phyloP scores from a whole-genome alignment of 257 asterid genomes.

The Primulina huaijiensis region DNA sequence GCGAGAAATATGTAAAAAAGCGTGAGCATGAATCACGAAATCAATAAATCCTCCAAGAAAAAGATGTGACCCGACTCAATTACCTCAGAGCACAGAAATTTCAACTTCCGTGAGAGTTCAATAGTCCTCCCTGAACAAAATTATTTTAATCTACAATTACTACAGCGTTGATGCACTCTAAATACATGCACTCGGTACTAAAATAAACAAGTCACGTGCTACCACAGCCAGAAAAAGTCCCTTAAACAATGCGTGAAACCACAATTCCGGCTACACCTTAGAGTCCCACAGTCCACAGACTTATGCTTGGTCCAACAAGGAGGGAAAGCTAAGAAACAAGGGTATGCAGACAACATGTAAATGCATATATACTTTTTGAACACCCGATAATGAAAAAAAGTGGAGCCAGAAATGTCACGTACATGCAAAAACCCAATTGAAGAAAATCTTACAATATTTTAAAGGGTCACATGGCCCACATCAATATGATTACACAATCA shows the following conservation, averaged over 20 bases:
- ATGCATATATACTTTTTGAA: not conserved
- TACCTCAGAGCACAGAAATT: constrained; percentile 71
- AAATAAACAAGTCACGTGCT: constrained; percentile 16
- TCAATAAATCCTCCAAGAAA: constrained; percentile 31
- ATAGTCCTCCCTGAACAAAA: constrained; percentile 91
- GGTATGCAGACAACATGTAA: not conserved
- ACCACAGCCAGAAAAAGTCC: constrained; percentile 5
- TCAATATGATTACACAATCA: constrained; percentile 7
- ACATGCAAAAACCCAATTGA: not conserved
- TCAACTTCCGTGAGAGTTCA: constrained; percentile 92
- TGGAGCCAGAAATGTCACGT: constrained; percentile 1
- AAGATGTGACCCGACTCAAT: constrained; percentile 53
- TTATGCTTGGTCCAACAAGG: constrained; percentile 7
- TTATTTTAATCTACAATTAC: constrained; percentile 73
- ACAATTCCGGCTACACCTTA: constrained; percentile 10
- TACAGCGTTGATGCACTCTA: constrained; percentile 38
- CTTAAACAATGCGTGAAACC: constrained; percentile 17
- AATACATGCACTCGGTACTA: constrained; percentile 28
- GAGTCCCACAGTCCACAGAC: not conserved
- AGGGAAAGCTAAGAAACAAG: constrained; percentile 10
- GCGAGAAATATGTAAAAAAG: constrained; percentile 33
- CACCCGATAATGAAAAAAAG: not conserved
- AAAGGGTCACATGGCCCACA: constrained; percentile 1
- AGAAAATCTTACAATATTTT: not conserved
- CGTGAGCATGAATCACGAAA: constrained; percentile 26